Evolutionary conservation across 2,329 filamentous ascomycete genomes (phyloP), one percentile per base, ranked within the genome.

Genomic region (Monilinia polystroma): DNA sequence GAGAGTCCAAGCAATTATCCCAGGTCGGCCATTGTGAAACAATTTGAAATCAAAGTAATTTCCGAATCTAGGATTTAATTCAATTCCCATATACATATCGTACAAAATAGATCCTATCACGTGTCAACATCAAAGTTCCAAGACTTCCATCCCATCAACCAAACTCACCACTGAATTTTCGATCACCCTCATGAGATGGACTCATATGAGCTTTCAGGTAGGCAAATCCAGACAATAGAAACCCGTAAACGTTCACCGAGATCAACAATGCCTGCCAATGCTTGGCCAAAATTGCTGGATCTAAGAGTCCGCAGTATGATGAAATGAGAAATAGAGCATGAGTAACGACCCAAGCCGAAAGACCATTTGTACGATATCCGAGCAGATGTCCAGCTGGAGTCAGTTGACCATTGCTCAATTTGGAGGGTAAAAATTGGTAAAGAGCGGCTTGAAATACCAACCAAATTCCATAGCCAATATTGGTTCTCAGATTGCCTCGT

Each of bases 1-100:
- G 43, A 82, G 71, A n/a, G 79, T 80, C 80, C 80, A 82, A 11
- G 78, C 76, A 68, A 82, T 75, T 64, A 83, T 82, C 11, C 81
- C 81, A n/a, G 79, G 78, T 29, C 81, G 75, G 4, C 81, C 80
- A 63, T 82, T 82, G 59, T 77, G 80, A 68, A 82, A 83, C 0
- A 82, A 73, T 66, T 83, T 83, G 35, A 82, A 77, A 68, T 83
- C 81, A 70, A 80, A 82, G 16, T 70, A 73, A 2, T 75, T 70
- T 0, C 80, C 79, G 35, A 82, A 70, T 54, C 80, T 72, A 0
- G 81, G 80, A 58, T 82, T 82, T 4, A 82, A 66, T 69, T 82
- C 81, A 38, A 81, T 77, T 0, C 81, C 81, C 77, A 81, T 81
- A 64, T 78, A 82, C 60, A 81, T 76, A 67, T 82, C 81, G 53